A percentile compares a stretch with the other conserved stretches of the same genome.
Conservation (phyloP, 75 land plant species). For the Pinus albicaulis region DNA sequence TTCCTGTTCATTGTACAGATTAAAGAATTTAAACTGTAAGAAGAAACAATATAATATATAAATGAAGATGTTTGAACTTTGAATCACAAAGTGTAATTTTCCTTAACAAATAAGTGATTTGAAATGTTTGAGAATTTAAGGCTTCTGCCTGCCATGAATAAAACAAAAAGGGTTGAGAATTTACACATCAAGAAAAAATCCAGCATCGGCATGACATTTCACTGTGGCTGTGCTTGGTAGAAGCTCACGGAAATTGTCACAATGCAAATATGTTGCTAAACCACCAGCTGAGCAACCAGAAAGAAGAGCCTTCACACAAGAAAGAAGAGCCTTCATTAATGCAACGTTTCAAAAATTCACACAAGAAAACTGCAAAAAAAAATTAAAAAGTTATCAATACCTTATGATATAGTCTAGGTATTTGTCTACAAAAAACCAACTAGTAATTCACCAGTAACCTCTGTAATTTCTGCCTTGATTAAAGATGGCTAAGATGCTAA, state of each 20-base stretch:
- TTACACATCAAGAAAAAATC: conserved; percentile 69
- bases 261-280: conserved; percentile 67
- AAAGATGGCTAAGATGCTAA: too few relatives aligned
- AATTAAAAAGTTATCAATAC: neutral
- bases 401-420: too few relatives aligned
- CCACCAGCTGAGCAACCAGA: conserved; percentile 95
- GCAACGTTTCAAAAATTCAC: neutral
- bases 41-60: neutral
- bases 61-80: neutral
- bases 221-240: conserved; percentile 45
- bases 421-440: too few relatives aligned
- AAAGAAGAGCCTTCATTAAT: neutral
- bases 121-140: neutral
- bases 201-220: conserved; percentile 80
- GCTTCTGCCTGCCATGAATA: neutral
- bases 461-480: too few relatives aligned
- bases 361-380: neutral
- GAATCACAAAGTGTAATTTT: neutral
- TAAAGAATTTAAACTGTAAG: neutral
- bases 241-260: conserved; percentile 51
- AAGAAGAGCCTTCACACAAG: conserved; percentile 65
- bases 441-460: too few relatives aligned
- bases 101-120: neutral
- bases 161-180: neutral
- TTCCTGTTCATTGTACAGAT: conserved; percentile 5